Conservation (phyloP, 306 rosid genomes). For the Phaseolus lunatus region DNA sequence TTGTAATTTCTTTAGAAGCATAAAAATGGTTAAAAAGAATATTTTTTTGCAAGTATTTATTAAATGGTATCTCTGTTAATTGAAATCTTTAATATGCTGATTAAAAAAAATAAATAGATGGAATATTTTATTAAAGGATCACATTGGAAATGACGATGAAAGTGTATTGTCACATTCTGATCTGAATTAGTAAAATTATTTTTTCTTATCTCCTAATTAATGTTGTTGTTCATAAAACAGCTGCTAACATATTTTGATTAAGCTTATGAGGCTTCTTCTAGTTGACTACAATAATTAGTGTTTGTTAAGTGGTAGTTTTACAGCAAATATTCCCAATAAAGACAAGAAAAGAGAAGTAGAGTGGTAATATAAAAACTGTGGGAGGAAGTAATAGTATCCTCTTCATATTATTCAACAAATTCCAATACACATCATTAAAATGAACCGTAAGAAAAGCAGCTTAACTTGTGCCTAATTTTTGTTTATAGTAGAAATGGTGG, state of each 20-base stretch:
- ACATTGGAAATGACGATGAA: too few relatives aligned
- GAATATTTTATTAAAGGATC: too few relatives aligned
- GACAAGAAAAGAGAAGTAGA: too few relatives aligned
- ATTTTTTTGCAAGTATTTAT: neutral
- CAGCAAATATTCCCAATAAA: neutral
- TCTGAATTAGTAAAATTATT: too few relatives aligned
- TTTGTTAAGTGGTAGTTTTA: neutral
- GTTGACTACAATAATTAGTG: neutral
- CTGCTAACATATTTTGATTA: neutral
- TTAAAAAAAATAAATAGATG: too few relatives aligned
- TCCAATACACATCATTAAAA: slow-evolving; percentile 47
- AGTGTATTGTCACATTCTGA: too few relatives aligned
- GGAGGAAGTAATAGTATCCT: neutral
- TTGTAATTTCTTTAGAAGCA: neutral
- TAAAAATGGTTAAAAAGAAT: neutral
- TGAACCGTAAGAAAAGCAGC: neutral
- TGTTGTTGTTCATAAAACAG: neutral
- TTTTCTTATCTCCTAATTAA: neutral
- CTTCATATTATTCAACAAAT: neutral
- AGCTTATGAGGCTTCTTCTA: neutral
- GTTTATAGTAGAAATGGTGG: slow-evolving; percentile 18
- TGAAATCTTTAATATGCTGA: too few relatives aligned
- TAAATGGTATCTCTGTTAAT: neutral
- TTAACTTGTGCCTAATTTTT: slow-evolving; percentile 38
- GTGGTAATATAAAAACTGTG: neutral